A percentile compares a stretch with the other conserved stretches of the same genome.
These are phyloP conservation scores for Ophiostoma ulmi DNA, from an alignment of 2,329 filamentous ascomycete genomes.

Conservation along the genomic window DNA sequence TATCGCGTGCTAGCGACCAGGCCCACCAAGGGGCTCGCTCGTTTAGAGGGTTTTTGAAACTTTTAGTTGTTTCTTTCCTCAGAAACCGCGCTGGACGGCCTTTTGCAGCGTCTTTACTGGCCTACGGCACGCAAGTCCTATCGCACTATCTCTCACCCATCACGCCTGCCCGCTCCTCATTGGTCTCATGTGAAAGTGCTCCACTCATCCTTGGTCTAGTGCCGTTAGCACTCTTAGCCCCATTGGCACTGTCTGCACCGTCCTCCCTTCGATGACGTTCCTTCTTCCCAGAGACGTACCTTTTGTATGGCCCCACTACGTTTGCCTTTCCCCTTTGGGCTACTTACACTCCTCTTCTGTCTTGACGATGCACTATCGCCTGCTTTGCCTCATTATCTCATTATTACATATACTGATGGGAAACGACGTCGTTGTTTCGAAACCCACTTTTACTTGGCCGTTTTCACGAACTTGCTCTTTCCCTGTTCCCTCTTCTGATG, in stretches of 20 bases:
- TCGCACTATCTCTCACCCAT: not conserved
- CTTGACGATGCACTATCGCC: not conserved
- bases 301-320: not conserved
- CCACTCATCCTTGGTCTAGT: constrained; percentile 14
- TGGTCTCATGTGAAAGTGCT: not conserved
- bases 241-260: constrained; percentile 13
- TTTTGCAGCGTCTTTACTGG: not conserved
- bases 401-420: not conserved
- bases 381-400: constrained; percentile 7
- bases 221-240: not conserved
- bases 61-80: not conserved
- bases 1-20: not conserved
- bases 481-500: constrained; percentile 3
- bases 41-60: not conserved
- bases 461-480: constrained; percentile 16
- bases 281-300: not conserved
- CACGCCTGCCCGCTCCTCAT: not conserved
- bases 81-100: not conserved
- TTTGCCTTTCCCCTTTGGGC: constrained; percentile 12
- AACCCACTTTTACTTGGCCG: not conserved
- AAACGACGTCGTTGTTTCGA: not conserved
- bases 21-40: not conserved
- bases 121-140: not conserved
- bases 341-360: constrained; percentile 6
- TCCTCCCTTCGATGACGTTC: constrained; percentile 11